Conservation (phyloP, 1,284 basidiomycete species). For the Ustilago shanxiensis region DNA sequence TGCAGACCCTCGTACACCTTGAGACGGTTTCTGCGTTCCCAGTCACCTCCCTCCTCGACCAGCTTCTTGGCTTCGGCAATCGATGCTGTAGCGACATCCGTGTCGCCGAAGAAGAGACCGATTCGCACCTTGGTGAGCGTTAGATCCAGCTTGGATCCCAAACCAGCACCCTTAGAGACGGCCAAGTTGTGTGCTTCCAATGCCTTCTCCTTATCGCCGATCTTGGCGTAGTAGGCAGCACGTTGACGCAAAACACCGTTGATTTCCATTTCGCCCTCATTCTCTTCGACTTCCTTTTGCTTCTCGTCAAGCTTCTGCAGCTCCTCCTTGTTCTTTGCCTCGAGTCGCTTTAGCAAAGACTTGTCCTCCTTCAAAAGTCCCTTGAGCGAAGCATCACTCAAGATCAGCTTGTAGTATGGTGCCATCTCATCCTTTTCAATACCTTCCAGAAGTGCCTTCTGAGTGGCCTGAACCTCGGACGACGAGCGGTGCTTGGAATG, state of each 20-base stretch:
- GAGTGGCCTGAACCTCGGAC: conserved; percentile 73
- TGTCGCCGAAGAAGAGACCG: conserved; percentile 90
- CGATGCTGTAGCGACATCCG: conserved; percentile 79
- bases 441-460: conserved; percentile 78
- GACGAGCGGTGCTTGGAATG: conserved; percentile 22
- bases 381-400: conserved; percentile 68
- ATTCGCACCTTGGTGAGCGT: conserved; percentile 88
- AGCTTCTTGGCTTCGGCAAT: conserved; percentile 86
- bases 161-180: conserved; percentile 89
- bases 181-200: conserved; percentile 86
- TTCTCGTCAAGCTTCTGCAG: conserved; percentile 83
- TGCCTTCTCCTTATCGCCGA: conserved; percentile 81
- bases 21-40: conserved; percentile 94
- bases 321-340: conserved; percentile 81
- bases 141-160: conserved; percentile 93
- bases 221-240: conserved; percentile 87
- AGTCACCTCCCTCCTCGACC: conserved; percentile 96
- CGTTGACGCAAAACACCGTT: conserved; percentile 86
- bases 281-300: conserved; percentile 87
- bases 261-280: conserved; percentile 93
- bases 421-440: conserved; percentile 80
- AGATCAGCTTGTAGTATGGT: conserved; percentile 63
- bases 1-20: conserved; percentile 95
- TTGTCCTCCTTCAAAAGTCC: conserved; percentile 72
- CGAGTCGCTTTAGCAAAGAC: conserved; percentile 78